These are phyloP conservation scores for Panellus pusillus DNA, from an alignment of 768 basidiomycete genomes.

Conservation along the genomic window DNA sequence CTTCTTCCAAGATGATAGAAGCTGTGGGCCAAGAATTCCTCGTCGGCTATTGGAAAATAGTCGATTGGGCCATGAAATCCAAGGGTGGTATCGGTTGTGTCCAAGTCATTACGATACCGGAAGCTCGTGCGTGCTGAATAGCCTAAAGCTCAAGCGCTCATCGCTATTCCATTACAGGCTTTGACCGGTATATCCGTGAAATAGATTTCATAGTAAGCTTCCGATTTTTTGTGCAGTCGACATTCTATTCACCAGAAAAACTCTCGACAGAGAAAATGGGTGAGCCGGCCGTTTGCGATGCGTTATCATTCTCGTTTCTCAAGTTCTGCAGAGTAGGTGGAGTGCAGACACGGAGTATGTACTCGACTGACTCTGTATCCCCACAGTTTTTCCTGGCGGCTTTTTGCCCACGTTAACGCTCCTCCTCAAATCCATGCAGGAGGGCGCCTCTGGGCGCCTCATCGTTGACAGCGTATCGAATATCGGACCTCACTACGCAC, in stretches of 20 bases:
- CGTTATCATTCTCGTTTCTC: neutral
- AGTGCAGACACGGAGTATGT: neutral
- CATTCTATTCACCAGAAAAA: no score
- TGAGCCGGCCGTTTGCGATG: slow-evolving; percentile 28
- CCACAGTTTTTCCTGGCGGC: slow-evolving; percentile 67
- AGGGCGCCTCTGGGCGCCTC: slow-evolving; percentile 54
- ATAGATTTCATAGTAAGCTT: slow-evolving; percentile 61
- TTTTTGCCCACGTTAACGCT: slow-evolving; percentile 66
- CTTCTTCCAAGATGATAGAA: slow-evolving; percentile 56
- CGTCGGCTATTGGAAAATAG: slow-evolving; percentile 59
- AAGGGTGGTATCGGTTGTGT: slow-evolving; percentile 63
- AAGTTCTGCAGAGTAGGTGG: slow-evolving; percentile 10
- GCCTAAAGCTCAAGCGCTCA: slow-evolving; percentile 1
- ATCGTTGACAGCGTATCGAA: slow-evolving; percentile 67
- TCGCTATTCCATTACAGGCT: slow-evolving; percentile 35
- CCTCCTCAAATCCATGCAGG: slow-evolving; percentile 48
- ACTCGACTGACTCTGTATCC: neutral
- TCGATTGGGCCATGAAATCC: slow-evolving; percentile 67
- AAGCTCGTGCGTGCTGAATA: slow-evolving; percentile 50
- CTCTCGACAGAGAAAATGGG: slow-evolving; percentile 56
- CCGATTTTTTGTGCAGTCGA: no score
- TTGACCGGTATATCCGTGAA: slow-evolving; percentile 53
- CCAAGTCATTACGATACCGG: slow-evolving; percentile 76
- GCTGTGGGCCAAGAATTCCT: slow-evolving; percentile 69
- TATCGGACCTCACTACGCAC: slow-evolving; percentile 51